Percentiles rank a stretch among this genome's conserved stretches.
Conservation (phyloP, 1,284 basidiomycete species). For the Irpex sp. region DNA sequence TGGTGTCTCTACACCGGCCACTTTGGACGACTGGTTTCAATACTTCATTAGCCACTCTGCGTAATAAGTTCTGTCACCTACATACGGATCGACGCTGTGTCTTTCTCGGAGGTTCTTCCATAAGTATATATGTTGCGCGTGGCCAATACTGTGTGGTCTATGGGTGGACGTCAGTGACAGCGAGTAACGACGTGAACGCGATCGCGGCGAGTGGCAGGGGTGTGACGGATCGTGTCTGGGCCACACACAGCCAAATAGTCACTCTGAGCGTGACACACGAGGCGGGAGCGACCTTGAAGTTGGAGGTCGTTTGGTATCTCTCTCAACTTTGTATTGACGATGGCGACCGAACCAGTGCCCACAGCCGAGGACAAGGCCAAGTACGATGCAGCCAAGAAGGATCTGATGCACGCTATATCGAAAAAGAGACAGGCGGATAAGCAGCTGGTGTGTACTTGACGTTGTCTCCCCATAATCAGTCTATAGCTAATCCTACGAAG, state of each 20-base stretch:
- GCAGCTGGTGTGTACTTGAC: slow-evolving; percentile 49
- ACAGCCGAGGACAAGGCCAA: slow-evolving; percentile 58
- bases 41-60: neutral
- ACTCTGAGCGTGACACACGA: neutral
- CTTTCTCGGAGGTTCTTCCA: neutral
- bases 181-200: too few species aligned
- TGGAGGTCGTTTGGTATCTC: neutral
- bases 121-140: neutral
- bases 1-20: neutral
- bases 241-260: neutral
- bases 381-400: slow-evolving; percentile 66
- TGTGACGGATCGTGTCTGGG: neutral
- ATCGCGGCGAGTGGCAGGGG: too few species aligned
- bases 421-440: slow-evolving; percentile 72
- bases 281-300: too few species aligned
- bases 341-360: slow-evolving; percentile 23
- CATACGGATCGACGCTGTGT: neutral
- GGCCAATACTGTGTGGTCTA: too few species aligned
- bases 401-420: slow-evolving; percentile 60
- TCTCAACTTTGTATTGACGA: neutral
- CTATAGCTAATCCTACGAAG: slow-evolving; percentile 28
- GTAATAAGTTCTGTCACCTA: neutral
- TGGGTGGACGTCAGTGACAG: too few species aligned
- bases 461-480: neutral
- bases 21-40: neutral